Base-by-base conservation (phyloP, 768 basidiomycete species). In the Trametes meyenii region DNA sequence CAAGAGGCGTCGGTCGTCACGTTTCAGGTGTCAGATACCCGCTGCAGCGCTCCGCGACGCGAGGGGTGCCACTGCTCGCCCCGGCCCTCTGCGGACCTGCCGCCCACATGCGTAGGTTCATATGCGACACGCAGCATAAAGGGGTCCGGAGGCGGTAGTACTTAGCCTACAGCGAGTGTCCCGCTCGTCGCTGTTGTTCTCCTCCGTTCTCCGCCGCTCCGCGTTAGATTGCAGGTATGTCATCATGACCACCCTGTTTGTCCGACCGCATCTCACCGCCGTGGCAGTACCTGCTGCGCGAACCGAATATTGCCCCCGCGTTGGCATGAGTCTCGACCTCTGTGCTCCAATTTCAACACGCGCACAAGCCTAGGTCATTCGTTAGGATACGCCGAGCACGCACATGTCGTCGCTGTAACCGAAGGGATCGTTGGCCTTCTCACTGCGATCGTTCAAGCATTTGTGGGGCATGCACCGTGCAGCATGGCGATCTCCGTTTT, bases 191-290 rank as follows among this genome's bases (percentile, higher is more conserved):
- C 29, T 3, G 29, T 33, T 33, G 29, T 33, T 33, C 29, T 33
- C 45, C 46, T 61, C 60, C 60, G 60, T 50, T 19, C 50, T 56
- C 61, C 61, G 61, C 61, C 61, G 60, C 49, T 48, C 33, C 38
- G 21, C 11, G 16, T 24, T 19, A 39, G 26, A 12, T 19, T 43
- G 46, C 55, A 10, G 36, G 51, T 12, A 39, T 51, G 35, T 21
- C 50, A 51, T 21, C 36, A 19, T n/a, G 50, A n/a, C 36, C 19
- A 16, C 48, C 29, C 21, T 5, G 21, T 53, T 38, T 51, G 8
- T 38, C 50, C 35, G 50, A 19, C 17, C 35, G 23, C 35, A 33
- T 33, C 29, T 33, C 29, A 33, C 29, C 8, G 29, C 29, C 29
- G 29, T 33, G 29, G 33, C 44, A n/a, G 13, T 16, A 23, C 7